These are phyloP conservation scores for Rusavskia elegans DNA, from an alignment of 495 filamentous ascomycete species.

Conservation along the genomic window DNA sequence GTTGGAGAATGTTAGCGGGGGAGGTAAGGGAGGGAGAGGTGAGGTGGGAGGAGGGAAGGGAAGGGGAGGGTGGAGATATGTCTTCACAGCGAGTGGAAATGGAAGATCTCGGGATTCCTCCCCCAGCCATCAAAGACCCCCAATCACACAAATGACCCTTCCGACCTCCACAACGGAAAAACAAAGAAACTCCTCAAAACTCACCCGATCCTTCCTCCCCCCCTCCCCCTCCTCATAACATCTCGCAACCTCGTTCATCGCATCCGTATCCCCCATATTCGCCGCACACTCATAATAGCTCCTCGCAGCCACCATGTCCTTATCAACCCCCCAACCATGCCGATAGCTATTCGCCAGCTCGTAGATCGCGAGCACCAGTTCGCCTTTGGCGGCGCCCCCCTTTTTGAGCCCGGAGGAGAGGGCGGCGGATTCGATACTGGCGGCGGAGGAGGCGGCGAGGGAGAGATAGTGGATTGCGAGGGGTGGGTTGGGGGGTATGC, in stretches of 20 bases:
- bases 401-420: constrained; percentile 76
- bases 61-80: too few relatives aligned
- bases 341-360: constrained; percentile 90
- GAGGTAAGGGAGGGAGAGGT: too few relatives aligned
- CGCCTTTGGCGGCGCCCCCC: constrained; percentile 88
- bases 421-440: constrained; percentile 67
- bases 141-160: too few relatives aligned
- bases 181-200: constrained; percentile 20
- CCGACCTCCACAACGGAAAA: too few relatives aligned
- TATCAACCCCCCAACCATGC: constrained; percentile 85
- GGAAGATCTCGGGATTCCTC: too few relatives aligned
- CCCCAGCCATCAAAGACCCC: too few relatives aligned
- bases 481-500: constrained; percentile 52
- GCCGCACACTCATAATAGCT: constrained; percentile 96
- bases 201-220: constrained; percentile 91
- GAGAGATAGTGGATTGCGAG: constrained; percentile 71
- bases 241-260: constrained; percentile 94
- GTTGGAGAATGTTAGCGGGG: constrained; percentile 4
- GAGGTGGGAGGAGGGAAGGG: too few relatives aligned
- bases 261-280: constrained; percentile 89
- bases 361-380: constrained; percentile 94
- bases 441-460: constrained; percentile 80
- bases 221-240: constrained; percentile 93
- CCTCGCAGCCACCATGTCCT: constrained; percentile 75
- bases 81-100: too few relatives aligned